Base-by-base conservation (phyloP, 2,329 filamentous ascomycete genomes). In the Aspergillus phoenicis region DNA sequence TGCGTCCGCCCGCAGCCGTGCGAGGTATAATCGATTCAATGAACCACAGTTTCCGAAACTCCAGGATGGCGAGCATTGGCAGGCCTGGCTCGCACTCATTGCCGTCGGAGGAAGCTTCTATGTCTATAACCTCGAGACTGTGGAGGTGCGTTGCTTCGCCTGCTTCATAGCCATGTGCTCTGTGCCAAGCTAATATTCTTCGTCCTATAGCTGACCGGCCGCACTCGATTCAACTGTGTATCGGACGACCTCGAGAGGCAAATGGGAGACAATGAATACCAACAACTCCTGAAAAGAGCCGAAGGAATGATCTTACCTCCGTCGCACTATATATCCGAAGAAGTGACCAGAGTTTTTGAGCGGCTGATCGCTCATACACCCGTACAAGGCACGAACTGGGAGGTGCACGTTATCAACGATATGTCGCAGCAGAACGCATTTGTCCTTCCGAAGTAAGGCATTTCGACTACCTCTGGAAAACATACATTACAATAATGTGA, bases 211-310 rank as follows among this genome's bases (percentile, higher is more conserved):
- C 74, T 85, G 56, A 85, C 84, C 1, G 82, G 83, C 5, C 81
- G 86, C 2, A 77, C 81, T 41, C 81, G 86, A 20, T 88, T 88
- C 77, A 88, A 87, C 66, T 79, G 84, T 59, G 71, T 87, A 13
- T 78, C 78, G 1, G 70, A 78, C 1, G 65, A 74, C 0, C 68
- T 72, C 5, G 85, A 87, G 68, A 69, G 82, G 38, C 66, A 68
- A 15, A 69, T 74, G 58, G 81, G 80, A 1, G 62, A 77, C 43
- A 64, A 77, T 52, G 76, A 76, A 39, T 86, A 85, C 65, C 68
- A 79, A 3, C 72, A 84, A 65, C 75, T 83, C 0, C 71, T 86
- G 56, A 68, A 78, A 52, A 64, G 84, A 59, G 84, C 79, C 59
- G 68, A 73, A 3, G 77, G 76, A 0, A 71, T 71, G 39, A 79